phyloP scores from a whole-genome alignment of 805 yeast genomes.

The Saccharomycopsis sp. region DNA sequence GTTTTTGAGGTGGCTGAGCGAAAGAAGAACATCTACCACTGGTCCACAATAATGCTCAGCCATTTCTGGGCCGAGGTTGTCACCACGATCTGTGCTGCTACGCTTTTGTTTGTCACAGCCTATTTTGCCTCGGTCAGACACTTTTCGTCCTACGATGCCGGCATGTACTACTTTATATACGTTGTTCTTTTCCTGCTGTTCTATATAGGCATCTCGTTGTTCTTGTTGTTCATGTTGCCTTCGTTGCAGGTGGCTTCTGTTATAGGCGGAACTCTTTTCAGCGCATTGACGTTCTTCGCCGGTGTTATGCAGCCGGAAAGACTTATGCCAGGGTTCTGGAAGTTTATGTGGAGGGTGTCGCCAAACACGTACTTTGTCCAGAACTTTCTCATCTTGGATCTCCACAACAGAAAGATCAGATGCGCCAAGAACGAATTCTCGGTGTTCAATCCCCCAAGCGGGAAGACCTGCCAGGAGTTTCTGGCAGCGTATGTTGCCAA shows the following conservation, averaged over 20 bases:
- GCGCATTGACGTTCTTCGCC: constrained; percentile 54
- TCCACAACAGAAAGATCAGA: constrained; percentile 44
- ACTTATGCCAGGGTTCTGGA: constrained; percentile 77
- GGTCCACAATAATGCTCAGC: constrained; percentile 50
- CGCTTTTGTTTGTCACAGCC: constrained; percentile 45
- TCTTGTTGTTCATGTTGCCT: constrained; percentile 31
- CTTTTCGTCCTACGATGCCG: constrained; percentile 42
- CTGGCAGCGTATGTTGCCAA: constrained; percentile 35
- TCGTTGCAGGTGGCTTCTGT: not conserved
- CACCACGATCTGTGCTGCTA: constrained; percentile 40
- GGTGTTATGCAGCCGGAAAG: constrained; percentile 55
- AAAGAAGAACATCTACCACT: constrained; percentile 62
- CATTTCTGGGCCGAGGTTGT: constrained; percentile 54
- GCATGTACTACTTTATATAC: constrained; percentile 38
- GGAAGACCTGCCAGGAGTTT: constrained; percentile 59
- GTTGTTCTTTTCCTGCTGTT: not conserved
- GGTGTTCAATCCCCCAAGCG: constrained; percentile 46
- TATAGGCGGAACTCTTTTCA: constrained; percentile 46
- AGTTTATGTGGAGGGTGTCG: constrained; percentile 69
- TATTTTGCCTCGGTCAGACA: constrained; percentile 41
- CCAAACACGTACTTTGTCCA: constrained; percentile 69
- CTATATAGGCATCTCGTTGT: not conserved
- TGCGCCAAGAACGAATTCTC: constrained; percentile 47
- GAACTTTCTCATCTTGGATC: constrained; percentile 41
- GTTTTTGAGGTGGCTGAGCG: constrained; percentile 63